Percentiles rank a stretch among this genome's conserved stretches.
Conservation (phyloP, 2,329 filamentous ascomycete genomes). For the Microdochium nivale region DNA sequence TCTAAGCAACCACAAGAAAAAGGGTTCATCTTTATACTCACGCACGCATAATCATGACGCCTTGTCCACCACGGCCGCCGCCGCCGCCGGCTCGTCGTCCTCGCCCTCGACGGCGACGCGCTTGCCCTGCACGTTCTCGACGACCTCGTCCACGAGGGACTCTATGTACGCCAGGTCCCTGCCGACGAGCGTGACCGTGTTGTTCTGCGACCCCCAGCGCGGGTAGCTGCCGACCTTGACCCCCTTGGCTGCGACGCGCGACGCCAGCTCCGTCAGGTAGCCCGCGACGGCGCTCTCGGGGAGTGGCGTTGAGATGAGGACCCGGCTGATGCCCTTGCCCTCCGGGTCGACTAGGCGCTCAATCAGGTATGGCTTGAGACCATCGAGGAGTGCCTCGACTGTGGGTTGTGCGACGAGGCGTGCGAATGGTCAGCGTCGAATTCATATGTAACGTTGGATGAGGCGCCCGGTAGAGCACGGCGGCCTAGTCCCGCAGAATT, state of each 20-base stretch:
- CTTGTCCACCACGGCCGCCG: background rate
- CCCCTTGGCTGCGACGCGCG: conserved; percentile 61
- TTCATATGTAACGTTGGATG: background rate
- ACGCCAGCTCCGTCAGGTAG: conserved; percentile 74
- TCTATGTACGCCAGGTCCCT: conserved; percentile 72
- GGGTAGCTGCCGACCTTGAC: conserved; percentile 96
- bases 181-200: conserved; percentile 83
- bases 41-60: too few relatives aligned
- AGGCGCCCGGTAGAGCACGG: too few relatives aligned
- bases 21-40: too few relatives aligned
- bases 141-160: conserved; percentile 68
- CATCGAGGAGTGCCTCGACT: conserved; percentile 69
- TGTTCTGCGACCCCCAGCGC: conserved; percentile 76
- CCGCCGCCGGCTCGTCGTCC: conserved; percentile 37
- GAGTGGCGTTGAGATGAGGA: conserved; percentile 81
- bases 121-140: conserved; percentile 64
- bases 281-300: conserved; percentile 77
- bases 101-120: conserved; percentile 65
- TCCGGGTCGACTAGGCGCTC: conserved; percentile 70
- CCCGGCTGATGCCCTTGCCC: conserved; percentile 68
- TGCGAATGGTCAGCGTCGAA: background rate
- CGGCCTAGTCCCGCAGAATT: too few relatives aligned
- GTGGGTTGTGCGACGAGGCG: background rate
- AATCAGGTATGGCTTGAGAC: conserved; percentile 61
- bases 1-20: too few relatives aligned